phyloP scores from a whole-genome alignment of 2,329 filamentous ascomycete genomes.

The Ramularia endophylla region DNA sequence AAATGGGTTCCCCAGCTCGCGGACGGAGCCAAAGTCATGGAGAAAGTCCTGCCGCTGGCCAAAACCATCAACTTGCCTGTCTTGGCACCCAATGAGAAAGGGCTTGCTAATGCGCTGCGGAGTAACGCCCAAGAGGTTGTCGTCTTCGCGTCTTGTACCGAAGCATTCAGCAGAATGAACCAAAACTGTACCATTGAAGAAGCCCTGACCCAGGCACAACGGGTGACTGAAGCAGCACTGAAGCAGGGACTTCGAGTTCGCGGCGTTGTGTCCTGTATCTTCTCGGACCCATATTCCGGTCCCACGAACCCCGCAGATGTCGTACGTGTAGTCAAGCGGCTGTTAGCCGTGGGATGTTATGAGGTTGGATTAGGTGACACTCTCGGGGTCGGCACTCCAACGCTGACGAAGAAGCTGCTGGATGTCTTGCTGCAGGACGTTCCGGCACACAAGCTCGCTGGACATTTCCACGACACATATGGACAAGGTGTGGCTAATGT shows the following conservation, averaged over 20 bases:
- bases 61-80: slow-evolving; percentile 29
- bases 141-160: slow-evolving; percentile 38
- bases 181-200: slow-evolving; percentile 37
- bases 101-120: slow-evolving; percentile 52
- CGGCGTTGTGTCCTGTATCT: slow-evolving; percentile 39
- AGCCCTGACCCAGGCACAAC: slow-evolving; percentile 31
- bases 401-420: slow-evolving; percentile 30
- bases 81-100: slow-evolving; percentile 37
- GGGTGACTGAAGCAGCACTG: slow-evolving; percentile 29
- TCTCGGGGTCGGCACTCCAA: slow-evolving; percentile 20
- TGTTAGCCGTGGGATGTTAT: slow-evolving; percentile 25
- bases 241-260: slow-evolving; percentile 29
- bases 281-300: slow-evolving; percentile 35
- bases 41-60: slow-evolving; percentile 7
- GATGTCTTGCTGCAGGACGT: slow-evolving; percentile 27
- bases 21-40: slow-evolving; percentile 19
- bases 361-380: slow-evolving; percentile 27
- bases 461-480: slow-evolving; percentile 30
- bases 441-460: slow-evolving; percentile 20
- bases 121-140: slow-evolving; percentile 34
- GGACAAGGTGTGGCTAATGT: slow-evolving; percentile 27
- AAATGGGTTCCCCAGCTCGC: slow-evolving; percentile 50
- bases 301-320: slow-evolving; percentile 21
- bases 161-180: slow-evolving; percentile 40
- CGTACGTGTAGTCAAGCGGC: slow-evolving; percentile 11